Conservation (phyloP, 2,329 filamentous ascomycete genomes). For the Colletotrichum lindemuthianum region DNA sequence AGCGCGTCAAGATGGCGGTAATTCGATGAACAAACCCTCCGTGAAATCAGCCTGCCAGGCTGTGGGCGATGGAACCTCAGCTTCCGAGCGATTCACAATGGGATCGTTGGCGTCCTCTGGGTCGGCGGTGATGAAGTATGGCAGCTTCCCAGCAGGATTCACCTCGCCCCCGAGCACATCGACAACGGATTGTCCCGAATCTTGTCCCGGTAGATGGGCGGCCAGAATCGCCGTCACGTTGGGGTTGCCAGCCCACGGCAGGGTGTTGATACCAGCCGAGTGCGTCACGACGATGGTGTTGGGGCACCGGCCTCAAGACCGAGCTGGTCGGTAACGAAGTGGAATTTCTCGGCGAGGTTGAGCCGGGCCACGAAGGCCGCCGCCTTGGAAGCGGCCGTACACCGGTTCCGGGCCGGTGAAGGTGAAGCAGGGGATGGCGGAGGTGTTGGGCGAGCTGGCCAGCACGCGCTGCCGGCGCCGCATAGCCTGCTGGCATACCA, state of each 20-base stretch:
- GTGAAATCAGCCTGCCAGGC: constrained; percentile 61
- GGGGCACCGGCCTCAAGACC: constrained; percentile 74
- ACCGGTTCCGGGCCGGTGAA: constrained; percentile 58
- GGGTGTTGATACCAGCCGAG: constrained; percentile 66
- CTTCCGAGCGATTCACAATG: constrained; percentile 62
- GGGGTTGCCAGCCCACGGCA: constrained; percentile 65
- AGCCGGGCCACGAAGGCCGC: constrained; percentile 74
- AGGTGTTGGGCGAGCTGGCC: constrained; percentile 25
- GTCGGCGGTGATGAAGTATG: constrained; percentile 61
- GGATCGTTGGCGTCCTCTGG: constrained; percentile 55
- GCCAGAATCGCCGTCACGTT: constrained; percentile 83
- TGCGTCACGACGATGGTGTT: constrained; percentile 74
- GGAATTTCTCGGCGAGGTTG: constrained; percentile 80
- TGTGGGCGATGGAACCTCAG: constrained; percentile 66
- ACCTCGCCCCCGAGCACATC: constrained; percentile 75
- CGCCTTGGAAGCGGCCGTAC: constrained; percentile 75
- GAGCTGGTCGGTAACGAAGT: constrained; percentile 77
- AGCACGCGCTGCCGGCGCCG: constrained; percentile 32
- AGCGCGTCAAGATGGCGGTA: constrained; percentile 63
- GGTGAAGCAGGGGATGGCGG: constrained; percentile 27
- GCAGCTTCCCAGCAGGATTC: constrained; percentile 57
- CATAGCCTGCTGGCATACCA: constrained; percentile 33
- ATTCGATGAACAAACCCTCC: constrained; percentile 65
- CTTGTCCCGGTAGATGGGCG: constrained; percentile 79
- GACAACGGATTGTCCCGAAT: constrained; percentile 78